Evolutionary conservation across 1,284 basidiomycete genomes (phyloP).

Genomic region (Ustilago bromivora): DNA sequence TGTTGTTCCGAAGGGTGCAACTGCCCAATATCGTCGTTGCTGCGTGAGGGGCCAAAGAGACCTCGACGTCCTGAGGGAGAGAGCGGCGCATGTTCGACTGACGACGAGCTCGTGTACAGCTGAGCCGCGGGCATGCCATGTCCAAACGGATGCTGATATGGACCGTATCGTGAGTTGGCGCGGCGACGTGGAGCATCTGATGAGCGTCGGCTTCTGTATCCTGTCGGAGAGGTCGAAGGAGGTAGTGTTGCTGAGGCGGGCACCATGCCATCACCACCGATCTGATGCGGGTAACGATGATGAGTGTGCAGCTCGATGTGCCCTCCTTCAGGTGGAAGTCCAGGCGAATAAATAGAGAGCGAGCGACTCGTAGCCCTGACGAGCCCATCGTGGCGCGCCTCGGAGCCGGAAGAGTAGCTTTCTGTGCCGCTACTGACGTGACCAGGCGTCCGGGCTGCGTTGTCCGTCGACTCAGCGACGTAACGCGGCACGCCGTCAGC

Average conservation of each 20-base stretch:
- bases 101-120: constrained; percentile 17
- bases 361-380: constrained; percentile 26
- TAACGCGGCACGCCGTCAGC: constrained; percentile 82
- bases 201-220: constrained; percentile 22
- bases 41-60: constrained; percentile 10
- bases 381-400: constrained; percentile 31
- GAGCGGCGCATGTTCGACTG: constrained; percentile 15
- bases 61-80: constrained; percentile 29
- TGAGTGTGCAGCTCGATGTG: constrained; percentile 23
- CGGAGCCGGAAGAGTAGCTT: constrained; percentile 41
- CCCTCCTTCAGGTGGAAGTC: constrained; percentile 13
- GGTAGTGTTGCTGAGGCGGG: constrained; percentile 26
- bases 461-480: constrained; percentile 69
- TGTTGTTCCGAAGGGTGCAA: constrained; percentile 13
- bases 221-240: constrained; percentile 8
- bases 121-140: constrained; percentile 16
- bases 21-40: constrained; percentile 14
- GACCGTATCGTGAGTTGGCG: constrained; percentile 45
- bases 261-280: constrained; percentile 43
- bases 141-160: constrained; percentile 26
- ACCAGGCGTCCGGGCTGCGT: constrained; percentile 25
- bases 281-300: constrained; percentile 42
- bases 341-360: constrained; percentile 35
- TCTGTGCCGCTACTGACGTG: constrained; percentile 49
- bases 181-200: constrained; percentile 39